A percentile compares a stretch with the other conserved stretches of the same genome.
Conservation (phyloP, 805 yeast species). For the Candida railenensis region DNA sequence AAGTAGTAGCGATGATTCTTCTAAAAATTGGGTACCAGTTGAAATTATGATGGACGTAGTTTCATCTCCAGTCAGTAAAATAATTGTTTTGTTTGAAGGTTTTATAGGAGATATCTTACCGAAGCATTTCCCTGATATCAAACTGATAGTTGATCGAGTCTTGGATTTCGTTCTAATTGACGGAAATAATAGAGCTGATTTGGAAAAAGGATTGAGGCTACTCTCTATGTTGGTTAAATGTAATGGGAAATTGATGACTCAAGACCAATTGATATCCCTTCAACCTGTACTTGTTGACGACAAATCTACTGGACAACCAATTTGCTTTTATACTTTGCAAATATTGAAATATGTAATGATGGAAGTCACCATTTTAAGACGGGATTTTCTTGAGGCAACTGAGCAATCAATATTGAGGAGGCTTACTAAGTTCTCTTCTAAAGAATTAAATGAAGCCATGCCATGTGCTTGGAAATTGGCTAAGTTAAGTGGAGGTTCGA, state of each 20-base stretch:
- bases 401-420: constrained; percentile 52
- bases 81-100: constrained; percentile 39
- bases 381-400: constrained; percentile 48
- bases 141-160: neutral
- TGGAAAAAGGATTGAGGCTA: constrained; percentile 44
- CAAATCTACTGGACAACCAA: constrained; percentile 31
- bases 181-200: constrained; percentile 19
- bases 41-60: constrained; percentile 41
- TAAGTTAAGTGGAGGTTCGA: constrained; percentile 41
- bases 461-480: constrained; percentile 66
- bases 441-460: constrained; percentile 71
- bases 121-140: neutral
- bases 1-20: neutral
- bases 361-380: constrained; percentile 43
- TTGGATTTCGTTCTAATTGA: constrained; percentile 29
- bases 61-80: constrained; percentile 33
- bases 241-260: constrained; percentile 53
- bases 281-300: constrained; percentile 63
- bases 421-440: constrained; percentile 57
- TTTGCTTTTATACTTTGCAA: constrained; percentile 50
- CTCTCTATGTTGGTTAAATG: constrained; percentile 57
- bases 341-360: constrained; percentile 54
- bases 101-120: constrained; percentile 46
- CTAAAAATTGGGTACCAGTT: constrained; percentile 10
- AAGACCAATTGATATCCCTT: constrained; percentile 64